These are phyloP conservation scores for Talaromyces wortmannii DNA, from an alignment of 495 filamentous ascomycete species.

Conservation along the genomic window DNA sequence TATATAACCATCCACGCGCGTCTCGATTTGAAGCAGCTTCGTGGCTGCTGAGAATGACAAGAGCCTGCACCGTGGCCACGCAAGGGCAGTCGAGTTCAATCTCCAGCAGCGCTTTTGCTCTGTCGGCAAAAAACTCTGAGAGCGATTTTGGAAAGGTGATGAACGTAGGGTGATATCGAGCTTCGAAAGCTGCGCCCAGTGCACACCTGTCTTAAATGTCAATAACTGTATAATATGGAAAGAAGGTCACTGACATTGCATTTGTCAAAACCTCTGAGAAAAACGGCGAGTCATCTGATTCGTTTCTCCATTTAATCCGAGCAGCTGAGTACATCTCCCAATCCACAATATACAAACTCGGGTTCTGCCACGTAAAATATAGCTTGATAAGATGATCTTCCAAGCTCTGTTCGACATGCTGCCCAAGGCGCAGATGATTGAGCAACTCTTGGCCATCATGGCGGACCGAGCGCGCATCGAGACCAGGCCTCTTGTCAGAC, in stretches of 20 bases:
- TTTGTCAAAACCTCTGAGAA: constrained; percentile 45
- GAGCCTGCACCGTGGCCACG: constrained; percentile 43
- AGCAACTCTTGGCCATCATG: constrained; percentile 40
- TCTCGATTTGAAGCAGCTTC: constrained; percentile 40
- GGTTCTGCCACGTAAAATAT: constrained; percentile 47
- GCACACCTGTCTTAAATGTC: constrained; percentile 27
- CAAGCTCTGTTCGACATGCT: constrained; percentile 30
- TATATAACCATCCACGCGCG: constrained; percentile 45
- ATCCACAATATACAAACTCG: constrained; percentile 42
- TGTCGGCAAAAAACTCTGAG: constrained; percentile 40
- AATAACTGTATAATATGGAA: background rate
- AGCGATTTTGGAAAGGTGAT: constrained; percentile 41
- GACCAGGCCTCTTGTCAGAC: constrained; percentile 37
- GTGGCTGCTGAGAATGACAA: constrained; percentile 40
- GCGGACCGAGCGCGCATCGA: constrained; percentile 42
- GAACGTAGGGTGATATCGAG: constrained; percentile 38
- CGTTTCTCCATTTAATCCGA: constrained; percentile 32
- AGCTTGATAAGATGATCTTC: constrained; percentile 42
- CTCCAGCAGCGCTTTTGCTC: constrained; percentile 42
- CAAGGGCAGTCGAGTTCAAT: constrained; percentile 43
- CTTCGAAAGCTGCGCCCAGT: constrained; percentile 39
- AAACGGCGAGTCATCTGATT: constrained; percentile 35
- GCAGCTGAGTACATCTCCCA: constrained; percentile 40
- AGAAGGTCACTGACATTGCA: constrained; percentile 30
- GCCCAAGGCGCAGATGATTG: constrained; percentile 35